phyloP scores from a whole-genome alignment of 2,329 filamentous ascomycete genomes.

The Ceratocystis smalleyi region DNA sequence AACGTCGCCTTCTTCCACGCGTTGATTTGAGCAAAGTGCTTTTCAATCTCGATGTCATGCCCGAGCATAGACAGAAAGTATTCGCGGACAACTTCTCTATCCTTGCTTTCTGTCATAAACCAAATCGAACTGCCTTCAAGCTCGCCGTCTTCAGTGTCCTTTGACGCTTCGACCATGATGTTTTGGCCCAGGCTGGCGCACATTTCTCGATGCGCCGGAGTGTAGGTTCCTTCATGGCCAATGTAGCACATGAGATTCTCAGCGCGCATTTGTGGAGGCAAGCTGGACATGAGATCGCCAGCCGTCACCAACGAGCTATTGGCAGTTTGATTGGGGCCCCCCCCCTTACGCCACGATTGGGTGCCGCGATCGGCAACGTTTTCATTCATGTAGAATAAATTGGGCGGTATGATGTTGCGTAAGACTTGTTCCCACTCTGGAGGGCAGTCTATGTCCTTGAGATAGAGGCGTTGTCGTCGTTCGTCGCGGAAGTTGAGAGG shows the following conservation, averaged over 20 bases:
- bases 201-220: conserved; percentile 92
- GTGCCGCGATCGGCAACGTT: conserved; percentile 39
- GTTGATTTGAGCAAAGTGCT: conserved; percentile 89
- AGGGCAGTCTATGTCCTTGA: conserved; percentile 96
- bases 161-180: conserved; percentile 89
- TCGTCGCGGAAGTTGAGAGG: conserved; percentile 62
- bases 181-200: conserved; percentile 92
- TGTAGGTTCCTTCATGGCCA: conserved; percentile 93
- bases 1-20: conserved; percentile 94
- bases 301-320: conserved; percentile 45
- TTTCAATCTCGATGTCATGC: conserved; percentile 92
- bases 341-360: neutral
- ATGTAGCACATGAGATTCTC: conserved; percentile 98
- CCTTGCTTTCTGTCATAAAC: conserved; percentile 97
- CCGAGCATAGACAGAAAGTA: conserved; percentile 88
- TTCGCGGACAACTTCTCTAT: conserved; percentile 76
- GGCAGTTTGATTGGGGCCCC: neutral
- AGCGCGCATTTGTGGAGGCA: conserved; percentile 74
- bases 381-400: conserved; percentile 82
- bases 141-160: conserved; percentile 50
- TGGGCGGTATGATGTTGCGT: conserved; percentile 59
- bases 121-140: conserved; percentile 81
- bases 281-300: conserved; percentile 87
- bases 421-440: conserved; percentile 70
- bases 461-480: conserved; percentile 69